phyloP scores from a whole-genome alignment of 257 asterid species.

The Solanum tarijense region DNA sequence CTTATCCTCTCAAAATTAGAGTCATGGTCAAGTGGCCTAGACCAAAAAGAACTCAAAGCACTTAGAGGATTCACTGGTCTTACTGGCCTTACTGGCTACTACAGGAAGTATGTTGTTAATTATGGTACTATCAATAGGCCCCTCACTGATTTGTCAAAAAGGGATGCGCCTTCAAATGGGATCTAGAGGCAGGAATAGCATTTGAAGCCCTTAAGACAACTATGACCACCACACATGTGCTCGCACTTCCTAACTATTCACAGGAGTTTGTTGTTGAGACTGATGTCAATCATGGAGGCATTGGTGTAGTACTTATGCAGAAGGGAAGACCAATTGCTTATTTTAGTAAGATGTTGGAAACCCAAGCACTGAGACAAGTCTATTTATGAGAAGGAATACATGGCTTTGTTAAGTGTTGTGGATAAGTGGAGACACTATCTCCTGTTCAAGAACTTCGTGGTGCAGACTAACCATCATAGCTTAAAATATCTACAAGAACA shows the following conservation, averaged over 20 bases:
- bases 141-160: background rate
- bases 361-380: background rate
- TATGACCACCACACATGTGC: background rate
- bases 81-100: background rate
- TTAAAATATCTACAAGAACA: background rate
- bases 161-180: background rate
- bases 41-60: background rate
- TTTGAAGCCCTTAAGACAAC: background rate
- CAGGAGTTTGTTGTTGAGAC: background rate
- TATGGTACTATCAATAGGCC: background rate
- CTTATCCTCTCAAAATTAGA: background rate
- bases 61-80: background rate
- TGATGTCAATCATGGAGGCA: background rate
- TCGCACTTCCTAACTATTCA: background rate
- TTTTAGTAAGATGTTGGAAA: background rate
- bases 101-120: background rate
- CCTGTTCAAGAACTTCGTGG: background rate
- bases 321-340: background rate
- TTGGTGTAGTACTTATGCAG: background rate
- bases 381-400: background rate
- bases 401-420: background rate
- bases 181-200: background rate
- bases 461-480: background rate
- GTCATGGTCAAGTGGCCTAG: background rate
- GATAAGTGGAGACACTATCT: background rate